phyloP scores from a whole-genome alignment of 176 grass and related monocot genomes.

The Secale cereale region DNA sequence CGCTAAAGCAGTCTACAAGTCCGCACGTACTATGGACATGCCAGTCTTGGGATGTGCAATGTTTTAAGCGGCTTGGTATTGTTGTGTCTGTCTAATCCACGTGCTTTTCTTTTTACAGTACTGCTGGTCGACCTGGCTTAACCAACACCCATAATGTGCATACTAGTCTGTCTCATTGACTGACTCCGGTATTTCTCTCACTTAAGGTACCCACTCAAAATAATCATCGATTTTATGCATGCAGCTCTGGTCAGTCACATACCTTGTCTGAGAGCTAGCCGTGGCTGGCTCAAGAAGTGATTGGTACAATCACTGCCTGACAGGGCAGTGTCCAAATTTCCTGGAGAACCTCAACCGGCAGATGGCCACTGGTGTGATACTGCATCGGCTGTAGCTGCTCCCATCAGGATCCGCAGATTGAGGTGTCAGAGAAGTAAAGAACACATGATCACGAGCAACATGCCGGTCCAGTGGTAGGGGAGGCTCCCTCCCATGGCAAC shows the following conservation, averaged over 20 bases:
- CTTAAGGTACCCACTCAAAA: neutral
- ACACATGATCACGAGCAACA: neutral
- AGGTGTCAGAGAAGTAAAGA: neutral
- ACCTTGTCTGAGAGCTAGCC: neutral
- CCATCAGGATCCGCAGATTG: neutral
- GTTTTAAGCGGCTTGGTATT: neutral
- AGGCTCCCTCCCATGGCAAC: neutral
- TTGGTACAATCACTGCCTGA: neutral
- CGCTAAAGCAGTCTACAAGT: neutral
- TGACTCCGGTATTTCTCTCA: neutral
- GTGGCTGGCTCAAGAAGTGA: slow-evolving; percentile 1
- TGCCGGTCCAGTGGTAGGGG: neutral
- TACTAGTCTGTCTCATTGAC: neutral
- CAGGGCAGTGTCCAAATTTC: neutral
- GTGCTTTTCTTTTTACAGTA: neutral
- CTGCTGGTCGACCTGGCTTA: neutral
- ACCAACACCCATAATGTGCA: neutral
- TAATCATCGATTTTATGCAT: no score
- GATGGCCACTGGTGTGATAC: neutral
- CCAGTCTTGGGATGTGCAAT: neutral
- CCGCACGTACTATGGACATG: neutral
- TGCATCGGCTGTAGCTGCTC: slow-evolving; percentile 17
- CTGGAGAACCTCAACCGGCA: neutral
- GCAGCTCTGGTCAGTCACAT: neutral
- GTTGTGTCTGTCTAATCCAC: neutral